phyloP scores from a whole-genome alignment of 305 asterid genomes.

The Solanum aculeatissimum region DNA sequence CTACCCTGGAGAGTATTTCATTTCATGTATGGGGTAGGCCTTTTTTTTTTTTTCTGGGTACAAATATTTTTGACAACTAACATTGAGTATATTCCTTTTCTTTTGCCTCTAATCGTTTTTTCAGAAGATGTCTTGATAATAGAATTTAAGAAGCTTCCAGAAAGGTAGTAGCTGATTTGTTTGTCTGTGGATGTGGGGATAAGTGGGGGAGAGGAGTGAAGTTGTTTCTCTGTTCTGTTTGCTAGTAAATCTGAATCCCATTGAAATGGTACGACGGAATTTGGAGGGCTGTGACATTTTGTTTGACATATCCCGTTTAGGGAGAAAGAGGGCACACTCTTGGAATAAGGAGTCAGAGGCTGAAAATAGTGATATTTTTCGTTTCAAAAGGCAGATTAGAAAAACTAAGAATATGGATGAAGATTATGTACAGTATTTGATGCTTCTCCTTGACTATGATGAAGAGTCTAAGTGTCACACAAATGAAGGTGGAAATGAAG shows the following conservation, averaged over 20 bases:
- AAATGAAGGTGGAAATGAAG: background rate
- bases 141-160: background rate
- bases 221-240: background rate
- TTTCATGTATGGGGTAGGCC: background rate
- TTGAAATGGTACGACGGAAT: background rate
- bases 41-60: background rate
- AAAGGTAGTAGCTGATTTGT: background rate
- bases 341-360: background rate
- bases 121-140: background rate
- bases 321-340: background rate
- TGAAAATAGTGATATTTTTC: background rate
- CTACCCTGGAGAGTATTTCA: background rate
- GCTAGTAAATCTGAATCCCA: background rate
- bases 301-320: background rate
- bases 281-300: background rate
- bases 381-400: background rate
- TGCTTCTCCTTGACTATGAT: background rate
- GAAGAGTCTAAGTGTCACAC: background rate
- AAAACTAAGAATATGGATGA: background rate
- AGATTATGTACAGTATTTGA: background rate
- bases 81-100: background rate
- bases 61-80: background rate
- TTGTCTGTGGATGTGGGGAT: background rate
- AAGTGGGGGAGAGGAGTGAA: background rate
- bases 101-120: background rate